These are phyloP conservation scores for Candida sojae DNA, from an alignment of 1,139 yeast species.

Conservation along the genomic window DNA sequence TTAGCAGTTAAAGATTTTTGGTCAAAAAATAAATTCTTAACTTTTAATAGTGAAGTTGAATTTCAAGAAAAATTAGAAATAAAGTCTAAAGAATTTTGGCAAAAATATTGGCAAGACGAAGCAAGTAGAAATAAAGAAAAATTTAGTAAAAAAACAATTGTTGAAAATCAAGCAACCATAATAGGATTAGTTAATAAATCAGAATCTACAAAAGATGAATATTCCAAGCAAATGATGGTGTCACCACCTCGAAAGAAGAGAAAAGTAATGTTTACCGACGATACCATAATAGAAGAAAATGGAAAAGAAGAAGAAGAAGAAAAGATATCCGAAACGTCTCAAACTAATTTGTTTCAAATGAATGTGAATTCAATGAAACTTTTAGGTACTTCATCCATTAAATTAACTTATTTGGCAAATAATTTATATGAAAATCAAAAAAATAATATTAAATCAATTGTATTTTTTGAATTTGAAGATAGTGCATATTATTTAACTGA, in stretches of 20 bases:
- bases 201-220: slow-evolving; percentile 3
- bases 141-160: slow-evolving; percentile 36
- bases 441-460: slow-evolving; percentile 52
- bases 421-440: slow-evolving; percentile 53
- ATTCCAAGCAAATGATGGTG: background rate
- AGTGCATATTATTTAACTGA: slow-evolving; percentile 70
- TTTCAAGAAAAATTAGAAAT: slow-evolving; percentile 30
- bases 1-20: slow-evolving; percentile 52
- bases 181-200: slow-evolving; percentile 16
- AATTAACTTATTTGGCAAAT: slow-evolving; percentile 59
- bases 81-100: slow-evolving; percentile 50
- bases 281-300: background rate
- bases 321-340: background rate
- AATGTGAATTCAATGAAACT: background rate
- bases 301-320: background rate
- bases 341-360: background rate
- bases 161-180: slow-evolving; percentile 10
- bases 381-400: slow-evolving; percentile 61
- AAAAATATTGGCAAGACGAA: slow-evolving; percentile 49
- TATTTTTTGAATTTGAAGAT: slow-evolving; percentile 72
- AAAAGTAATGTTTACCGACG: slow-evolving; percentile 2
- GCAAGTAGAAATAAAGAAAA: slow-evolving; percentile 28
- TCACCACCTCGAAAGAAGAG: slow-evolving; percentile 1
- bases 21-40: slow-evolving; percentile 50
- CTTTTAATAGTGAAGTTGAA: slow-evolving; percentile 25